A percentile compares a stretch with the other conserved stretches of the same genome.
These are phyloP conservation scores for Nicotiana tabacum DNA, from an alignment of 257 asterid genomes.

Conservation along the genomic window DNA sequence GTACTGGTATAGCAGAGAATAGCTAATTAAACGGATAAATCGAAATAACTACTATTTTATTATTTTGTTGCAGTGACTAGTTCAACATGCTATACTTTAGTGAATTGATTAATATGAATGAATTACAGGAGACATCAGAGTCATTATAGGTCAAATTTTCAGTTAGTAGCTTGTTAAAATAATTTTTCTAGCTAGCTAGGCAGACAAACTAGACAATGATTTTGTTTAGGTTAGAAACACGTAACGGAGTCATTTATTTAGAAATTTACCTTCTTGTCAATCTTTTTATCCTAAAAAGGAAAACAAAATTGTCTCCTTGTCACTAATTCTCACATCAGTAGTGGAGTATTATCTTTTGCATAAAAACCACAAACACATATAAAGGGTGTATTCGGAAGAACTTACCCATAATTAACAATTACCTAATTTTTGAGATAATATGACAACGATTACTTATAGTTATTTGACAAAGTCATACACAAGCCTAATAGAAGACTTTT, in stretches of 20 bases:
- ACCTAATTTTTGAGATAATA: background rate
- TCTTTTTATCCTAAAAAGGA: background rate
- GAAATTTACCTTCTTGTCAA: background rate
- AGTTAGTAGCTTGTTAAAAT: background rate
- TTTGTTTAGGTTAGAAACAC: background rate
- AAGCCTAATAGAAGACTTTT: background rate
- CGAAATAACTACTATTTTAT: background rate
- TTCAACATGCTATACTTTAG: conserved; percentile 1
- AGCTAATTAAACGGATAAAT: too few species aligned
- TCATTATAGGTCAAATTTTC: background rate
- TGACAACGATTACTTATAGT: background rate
- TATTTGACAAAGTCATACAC: background rate
- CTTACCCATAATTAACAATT: background rate
- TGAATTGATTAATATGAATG: background rate
- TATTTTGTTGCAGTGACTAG: background rate
- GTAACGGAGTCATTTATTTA: background rate
- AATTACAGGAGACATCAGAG: background rate
- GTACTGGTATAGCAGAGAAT: background rate
- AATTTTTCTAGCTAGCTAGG: background rate
- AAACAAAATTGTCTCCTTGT: background rate
- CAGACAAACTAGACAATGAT: conserved; percentile 2
- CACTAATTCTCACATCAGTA: conserved; percentile 7
- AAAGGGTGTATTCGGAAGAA: background rate
- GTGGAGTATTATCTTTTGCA: conserved; percentile 12
- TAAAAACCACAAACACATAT: conserved; percentile 1